Conservation (phyloP, 177 flowering plant genomes). For the Vitis hybrid region DNA sequence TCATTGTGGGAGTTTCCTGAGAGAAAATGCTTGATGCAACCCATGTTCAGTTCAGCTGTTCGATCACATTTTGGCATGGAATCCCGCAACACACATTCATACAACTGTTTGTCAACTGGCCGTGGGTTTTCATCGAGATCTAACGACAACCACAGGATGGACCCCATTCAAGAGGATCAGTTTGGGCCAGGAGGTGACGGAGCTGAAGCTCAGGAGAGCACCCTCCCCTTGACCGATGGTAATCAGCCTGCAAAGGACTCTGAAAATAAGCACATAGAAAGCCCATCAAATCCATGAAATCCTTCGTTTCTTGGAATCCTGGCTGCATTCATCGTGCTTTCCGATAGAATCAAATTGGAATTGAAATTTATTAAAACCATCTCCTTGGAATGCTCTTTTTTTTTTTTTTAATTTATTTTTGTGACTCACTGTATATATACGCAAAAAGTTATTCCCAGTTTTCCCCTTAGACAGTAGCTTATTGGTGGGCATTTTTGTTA, state of each 20-base stretch:
- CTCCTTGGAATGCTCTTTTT: conserved; percentile 9
- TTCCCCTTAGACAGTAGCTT: conserved; percentile 14
- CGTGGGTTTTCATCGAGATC: conserved; percentile 39
- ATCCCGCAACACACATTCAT: conserved; percentile 33
- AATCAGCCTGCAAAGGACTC: conserved; percentile 25
- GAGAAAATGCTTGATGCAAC: conserved; percentile 65
- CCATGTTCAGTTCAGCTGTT: conserved; percentile 68
- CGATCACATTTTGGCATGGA: conserved; percentile 38
- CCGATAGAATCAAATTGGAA: conserved; percentile 5
- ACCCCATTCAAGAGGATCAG: conserved; percentile 47
- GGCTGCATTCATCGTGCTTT: conserved; percentile 5
- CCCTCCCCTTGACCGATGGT: conserved; percentile 22
- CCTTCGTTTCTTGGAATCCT: background rate
- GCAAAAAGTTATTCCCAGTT: background rate
- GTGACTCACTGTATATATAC: conserved; percentile 36
- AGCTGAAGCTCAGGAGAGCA: conserved; percentile 31
- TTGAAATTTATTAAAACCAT: background rate
- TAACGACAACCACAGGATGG: conserved; percentile 37
- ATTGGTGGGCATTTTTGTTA: conserved; percentile 25
- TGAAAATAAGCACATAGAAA: conserved; percentile 49
- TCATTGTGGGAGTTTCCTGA: conserved; percentile 73
- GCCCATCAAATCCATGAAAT: conserved; percentile 45
- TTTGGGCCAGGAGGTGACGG: conserved; percentile 28
- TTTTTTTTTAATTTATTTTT: conserved; percentile 8
- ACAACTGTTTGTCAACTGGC: conserved; percentile 32